phyloP scores from a whole-genome alignment of 345 rosid species.

The Salix purpurea region DNA sequence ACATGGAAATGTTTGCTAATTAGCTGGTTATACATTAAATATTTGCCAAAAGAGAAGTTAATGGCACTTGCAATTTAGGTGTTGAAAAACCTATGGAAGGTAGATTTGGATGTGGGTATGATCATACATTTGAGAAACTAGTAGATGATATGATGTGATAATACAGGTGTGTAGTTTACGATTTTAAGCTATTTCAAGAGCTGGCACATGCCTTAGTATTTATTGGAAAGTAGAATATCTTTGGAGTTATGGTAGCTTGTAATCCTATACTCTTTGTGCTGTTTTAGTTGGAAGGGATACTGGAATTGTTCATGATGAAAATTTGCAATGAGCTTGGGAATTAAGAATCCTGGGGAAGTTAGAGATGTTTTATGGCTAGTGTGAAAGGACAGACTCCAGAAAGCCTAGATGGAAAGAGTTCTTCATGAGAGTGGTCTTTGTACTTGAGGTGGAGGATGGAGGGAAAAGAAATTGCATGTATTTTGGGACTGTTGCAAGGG shows the following conservation, averaged over 20 bases:
- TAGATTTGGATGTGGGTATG: neutral
- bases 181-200: neutral
- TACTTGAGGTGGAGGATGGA: neutral
- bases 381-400: neutral
- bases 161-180: neutral
- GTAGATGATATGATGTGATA: neutral
- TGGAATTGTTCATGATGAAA: neutral
- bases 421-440: neutral
- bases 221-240: neutral
- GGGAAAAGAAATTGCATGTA: neutral
- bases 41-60: neutral
- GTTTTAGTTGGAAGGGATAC: neutral
- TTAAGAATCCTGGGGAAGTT: neutral
- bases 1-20: neutral
- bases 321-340: neutral
- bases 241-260: neutral
- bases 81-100: neutral
- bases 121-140: neutral
- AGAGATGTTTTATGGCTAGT: neutral
- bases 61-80: neutral
- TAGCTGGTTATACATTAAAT: neutral
- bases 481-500: neutral
- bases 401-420: neutral
- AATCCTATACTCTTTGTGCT: neutral
- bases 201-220: neutral